Evolutionary conservation across 495 filamentous ascomycete species (phyloP).

Genomic region (Cercophora scortea): DNA sequence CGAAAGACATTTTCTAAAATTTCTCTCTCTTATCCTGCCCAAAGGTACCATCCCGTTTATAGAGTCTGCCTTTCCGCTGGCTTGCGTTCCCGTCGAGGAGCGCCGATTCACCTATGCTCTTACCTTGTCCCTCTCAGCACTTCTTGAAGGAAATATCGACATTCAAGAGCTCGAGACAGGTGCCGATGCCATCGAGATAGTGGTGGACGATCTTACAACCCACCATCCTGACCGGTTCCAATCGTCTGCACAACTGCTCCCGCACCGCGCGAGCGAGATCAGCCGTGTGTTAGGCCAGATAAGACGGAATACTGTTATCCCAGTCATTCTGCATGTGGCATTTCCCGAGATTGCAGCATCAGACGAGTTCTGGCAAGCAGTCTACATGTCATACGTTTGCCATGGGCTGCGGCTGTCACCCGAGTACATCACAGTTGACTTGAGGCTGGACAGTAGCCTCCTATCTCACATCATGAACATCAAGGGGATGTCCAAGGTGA

Average conservation of each 20-base stretch:
- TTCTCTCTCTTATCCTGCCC: constrained; percentile 55
- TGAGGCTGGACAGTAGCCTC: constrained; percentile 41
- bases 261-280: constrained; percentile 38
- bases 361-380: constrained; percentile 22
- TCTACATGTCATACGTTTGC: constrained; percentile 49
- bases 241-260: constrained; percentile 39
- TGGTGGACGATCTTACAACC: constrained; percentile 44
- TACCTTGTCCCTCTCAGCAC: constrained; percentile 48
- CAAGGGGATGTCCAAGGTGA: constrained; percentile 58
- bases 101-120: constrained; percentile 59
- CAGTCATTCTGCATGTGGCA: constrained; percentile 58
- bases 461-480: constrained; percentile 39
- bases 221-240: constrained; percentile 27
- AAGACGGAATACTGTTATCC: constrained; percentile 52
- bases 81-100: constrained; percentile 51
- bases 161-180: constrained; percentile 55
- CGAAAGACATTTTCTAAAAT: constrained; percentile 63
- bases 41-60: constrained; percentile 44
- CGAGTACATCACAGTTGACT: constrained; percentile 58
- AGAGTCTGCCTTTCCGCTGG: constrained; percentile 59
- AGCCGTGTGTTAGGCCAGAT: constrained; percentile 45
- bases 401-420: constrained; percentile 58
- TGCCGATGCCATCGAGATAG: constrained; percentile 61
- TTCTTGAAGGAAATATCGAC: constrained; percentile 41
- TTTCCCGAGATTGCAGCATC: constrained; percentile 25